Conservation (phyloP, 495 filamentous ascomycete genomes). For the Friedmanniomyces simplex region DNA sequence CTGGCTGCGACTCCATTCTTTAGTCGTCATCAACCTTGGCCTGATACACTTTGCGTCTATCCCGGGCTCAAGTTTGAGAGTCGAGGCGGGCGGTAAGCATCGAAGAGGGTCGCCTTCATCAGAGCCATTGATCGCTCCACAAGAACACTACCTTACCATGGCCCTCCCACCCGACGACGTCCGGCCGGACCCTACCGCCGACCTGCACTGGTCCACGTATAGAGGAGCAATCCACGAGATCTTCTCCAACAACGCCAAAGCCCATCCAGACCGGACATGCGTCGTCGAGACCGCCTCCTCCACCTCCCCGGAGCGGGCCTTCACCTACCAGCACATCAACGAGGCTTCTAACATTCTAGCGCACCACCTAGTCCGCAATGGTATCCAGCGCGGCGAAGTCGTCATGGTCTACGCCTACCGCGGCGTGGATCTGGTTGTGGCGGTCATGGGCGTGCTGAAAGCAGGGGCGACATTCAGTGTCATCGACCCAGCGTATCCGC, state of each 20-base stretch:
- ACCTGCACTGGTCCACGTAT: conserved; percentile 77
- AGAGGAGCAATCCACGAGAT: conserved; percentile 73
- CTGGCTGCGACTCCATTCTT: no score
- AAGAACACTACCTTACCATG: not conserved
- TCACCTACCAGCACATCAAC: conserved; percentile 83
- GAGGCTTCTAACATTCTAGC: conserved; percentile 73
- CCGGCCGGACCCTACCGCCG: conserved; percentile 58
- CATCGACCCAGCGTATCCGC: conserved; percentile 82
- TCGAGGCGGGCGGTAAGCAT: no score
- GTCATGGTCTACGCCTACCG: conserved; percentile 90
- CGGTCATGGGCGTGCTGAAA: conserved; percentile 50
- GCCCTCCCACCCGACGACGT: conserved; percentile 14
- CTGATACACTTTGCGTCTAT: no score
- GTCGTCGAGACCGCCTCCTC: conserved; percentile 71
- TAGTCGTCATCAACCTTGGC: no score
- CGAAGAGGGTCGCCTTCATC: no score
- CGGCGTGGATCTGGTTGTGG: conserved; percentile 60
- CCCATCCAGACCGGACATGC: conserved; percentile 66
- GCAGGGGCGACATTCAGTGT: conserved; percentile 67
- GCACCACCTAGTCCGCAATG: conserved; percentile 62
- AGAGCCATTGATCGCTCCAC: not conserved
- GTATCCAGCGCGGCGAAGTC: conserved; percentile 71
- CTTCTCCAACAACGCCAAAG: conserved; percentile 59
- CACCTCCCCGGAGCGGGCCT: conserved; percentile 49
- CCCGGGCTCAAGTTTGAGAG: no score